Conservation (phyloP, 441 rosid species). For the Viola pubescens region DNA sequence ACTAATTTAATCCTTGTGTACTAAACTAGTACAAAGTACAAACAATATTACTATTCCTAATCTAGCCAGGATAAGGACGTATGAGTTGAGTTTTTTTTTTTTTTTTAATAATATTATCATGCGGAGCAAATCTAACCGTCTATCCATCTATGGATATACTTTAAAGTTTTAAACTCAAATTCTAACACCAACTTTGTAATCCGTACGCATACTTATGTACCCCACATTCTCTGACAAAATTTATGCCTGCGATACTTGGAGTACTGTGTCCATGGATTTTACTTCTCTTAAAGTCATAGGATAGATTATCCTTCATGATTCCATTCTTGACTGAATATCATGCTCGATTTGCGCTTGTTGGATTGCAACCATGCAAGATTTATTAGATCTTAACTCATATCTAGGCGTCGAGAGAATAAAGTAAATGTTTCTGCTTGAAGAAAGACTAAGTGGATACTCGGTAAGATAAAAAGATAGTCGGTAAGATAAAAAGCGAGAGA, state of each 20-base stretch:
- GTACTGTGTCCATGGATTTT: background rate
- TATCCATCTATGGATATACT: background rate
- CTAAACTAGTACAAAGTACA: background rate
- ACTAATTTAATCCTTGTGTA: too few relatives aligned
- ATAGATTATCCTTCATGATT: background rate
- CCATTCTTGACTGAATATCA: slow-evolving; percentile 17
- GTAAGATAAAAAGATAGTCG: background rate
- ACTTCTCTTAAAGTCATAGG: background rate
- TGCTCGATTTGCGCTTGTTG: background rate
- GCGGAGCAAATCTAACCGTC: background rate
- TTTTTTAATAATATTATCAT: background rate
- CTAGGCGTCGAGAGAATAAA: too few relatives aligned
- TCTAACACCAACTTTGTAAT: background rate
- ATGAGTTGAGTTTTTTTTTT: background rate
- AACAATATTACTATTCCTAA: background rate
- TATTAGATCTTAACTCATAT: background rate
- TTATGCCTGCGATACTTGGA: slow-evolving; percentile 12
- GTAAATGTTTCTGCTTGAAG: too few relatives aligned
- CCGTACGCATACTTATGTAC: slow-evolving; percentile 36
- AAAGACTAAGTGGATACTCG: too few relatives aligned
- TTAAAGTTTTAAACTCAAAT: background rate
- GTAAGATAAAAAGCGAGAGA: background rate
- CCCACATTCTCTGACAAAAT: slow-evolving; percentile 51
- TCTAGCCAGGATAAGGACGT: background rate
- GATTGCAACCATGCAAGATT: background rate